These are phyloP conservation scores for Didymellaceae sp. DNA, from an alignment of 2,329 filamentous ascomycete genomes.

Conservation along the genomic window DNA sequence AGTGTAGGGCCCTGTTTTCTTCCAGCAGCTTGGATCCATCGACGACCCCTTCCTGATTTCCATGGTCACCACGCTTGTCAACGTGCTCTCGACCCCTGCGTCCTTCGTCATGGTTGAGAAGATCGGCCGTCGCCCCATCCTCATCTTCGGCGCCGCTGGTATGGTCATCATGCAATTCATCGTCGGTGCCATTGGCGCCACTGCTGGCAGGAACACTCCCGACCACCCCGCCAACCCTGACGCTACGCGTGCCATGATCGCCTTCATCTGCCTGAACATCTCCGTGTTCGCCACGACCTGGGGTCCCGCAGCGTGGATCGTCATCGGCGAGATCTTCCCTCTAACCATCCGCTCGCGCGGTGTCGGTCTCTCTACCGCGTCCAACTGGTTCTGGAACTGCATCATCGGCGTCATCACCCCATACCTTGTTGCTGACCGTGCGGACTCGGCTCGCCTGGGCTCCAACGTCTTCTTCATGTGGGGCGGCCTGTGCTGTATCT, in stretches of 20 bases:
- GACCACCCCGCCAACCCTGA: constrained; percentile 37
- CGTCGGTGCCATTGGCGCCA: constrained; percentile 70
- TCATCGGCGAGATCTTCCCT: constrained; percentile 91
- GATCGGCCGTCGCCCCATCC: constrained; percentile 79
- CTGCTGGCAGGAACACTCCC: constrained; percentile 49
- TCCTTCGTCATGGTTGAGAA: constrained; percentile 87
- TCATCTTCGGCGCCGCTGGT: constrained; percentile 77
- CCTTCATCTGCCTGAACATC: constrained; percentile 92
- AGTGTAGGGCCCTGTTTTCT: constrained; percentile 69
- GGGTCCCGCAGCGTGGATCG: constrained; percentile 75
- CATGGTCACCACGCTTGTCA: constrained; percentile 85
- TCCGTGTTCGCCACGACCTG: constrained; percentile 89
- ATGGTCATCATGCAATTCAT: constrained; percentile 91
- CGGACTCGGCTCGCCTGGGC: constrained; percentile 67
- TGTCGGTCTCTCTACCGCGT: constrained; percentile 77
- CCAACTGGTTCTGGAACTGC: constrained; percentile 77
- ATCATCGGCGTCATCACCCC: constrained; percentile 72
- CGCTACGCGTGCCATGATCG: constrained; percentile 64
- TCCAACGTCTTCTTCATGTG: constrained; percentile 66
- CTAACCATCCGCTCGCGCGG: constrained; percentile 87
- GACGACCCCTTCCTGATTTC: constrained; percentile 81
- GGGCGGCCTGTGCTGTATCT: constrained; percentile 63
- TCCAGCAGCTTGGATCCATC: constrained; percentile 75
- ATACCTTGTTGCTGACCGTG: constrained; percentile 74
- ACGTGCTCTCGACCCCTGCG: constrained; percentile 81